Conservation (phyloP, 257 asterid species). For the Solanum chiquidenum region DNA sequence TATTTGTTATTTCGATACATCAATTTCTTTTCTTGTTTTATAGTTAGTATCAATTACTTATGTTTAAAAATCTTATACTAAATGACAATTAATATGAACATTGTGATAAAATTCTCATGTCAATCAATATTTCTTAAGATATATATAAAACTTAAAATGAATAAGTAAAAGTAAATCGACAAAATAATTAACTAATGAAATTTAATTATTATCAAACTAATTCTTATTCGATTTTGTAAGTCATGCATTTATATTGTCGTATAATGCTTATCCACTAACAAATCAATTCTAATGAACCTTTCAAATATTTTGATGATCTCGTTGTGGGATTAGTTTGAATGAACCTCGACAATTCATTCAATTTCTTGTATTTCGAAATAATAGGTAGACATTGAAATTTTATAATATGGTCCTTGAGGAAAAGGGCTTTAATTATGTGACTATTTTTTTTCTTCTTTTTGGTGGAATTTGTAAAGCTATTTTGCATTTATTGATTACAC, state of each 20-base stretch:
- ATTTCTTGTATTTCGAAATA: neutral
- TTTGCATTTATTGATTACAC: neutral
- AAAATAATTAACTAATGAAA: neutral
- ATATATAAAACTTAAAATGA: too few relatives aligned
- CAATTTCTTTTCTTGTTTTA: too few relatives aligned
- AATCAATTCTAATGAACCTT: neutral
- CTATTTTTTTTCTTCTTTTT: neutral
- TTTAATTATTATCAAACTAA: neutral
- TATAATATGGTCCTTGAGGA: neutral
- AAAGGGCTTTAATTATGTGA: neutral
- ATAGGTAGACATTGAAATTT: neutral
- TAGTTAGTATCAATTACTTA: too few relatives aligned
- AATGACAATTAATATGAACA: neutral
- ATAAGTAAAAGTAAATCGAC: fast-evolving
- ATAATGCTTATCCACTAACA: neutral
- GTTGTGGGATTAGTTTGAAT: neutral
- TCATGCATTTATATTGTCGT: neutral
- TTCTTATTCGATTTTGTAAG: neutral
- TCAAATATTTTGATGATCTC: neutral
- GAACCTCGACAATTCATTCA: neutral
- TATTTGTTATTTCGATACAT: too few relatives aligned
- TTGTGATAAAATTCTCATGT: too few relatives aligned
- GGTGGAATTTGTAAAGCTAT: neutral
- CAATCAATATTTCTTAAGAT: too few relatives aligned
- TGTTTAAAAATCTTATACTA: too few relatives aligned